These are phyloP conservation scores for Candida namnaoensis DNA, from an alignment of 805 yeast species.

Conservation along the genomic window DNA sequence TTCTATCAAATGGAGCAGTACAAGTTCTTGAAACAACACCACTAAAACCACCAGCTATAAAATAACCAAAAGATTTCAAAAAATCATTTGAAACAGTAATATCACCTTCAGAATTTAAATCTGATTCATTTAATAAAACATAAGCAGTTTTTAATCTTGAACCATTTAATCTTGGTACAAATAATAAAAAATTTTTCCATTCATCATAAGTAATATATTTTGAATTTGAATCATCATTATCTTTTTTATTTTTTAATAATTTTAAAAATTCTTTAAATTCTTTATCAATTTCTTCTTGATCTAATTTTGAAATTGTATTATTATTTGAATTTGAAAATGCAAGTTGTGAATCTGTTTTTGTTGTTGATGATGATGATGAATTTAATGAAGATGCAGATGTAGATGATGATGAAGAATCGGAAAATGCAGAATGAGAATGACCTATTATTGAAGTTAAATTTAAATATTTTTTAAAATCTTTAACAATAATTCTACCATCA, in stretches of 20 bases:
- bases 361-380: background rate
- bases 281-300: conserved; percentile 36
- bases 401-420: background rate
- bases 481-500: conserved; percentile 60
- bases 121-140: conserved; percentile 68
- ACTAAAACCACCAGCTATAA: conserved; percentile 89
- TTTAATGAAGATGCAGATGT: background rate
- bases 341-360: background rate
- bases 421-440: background rate
- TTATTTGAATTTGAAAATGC: background rate
- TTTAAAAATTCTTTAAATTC: conserved; percentile 49
- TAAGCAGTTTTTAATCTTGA: conserved; percentile 78
- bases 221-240: conserved; percentile 36
- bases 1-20: conserved; percentile 95
- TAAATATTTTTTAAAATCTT: conserved; percentile 63
- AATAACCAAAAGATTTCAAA: conserved; percentile 80
- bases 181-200: conserved; percentile 72
- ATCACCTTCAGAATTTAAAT: conserved; percentile 86
- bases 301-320: background rate
- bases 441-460: conserved; percentile 29
- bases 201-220: conserved; percentile 78
- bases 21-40: conserved; percentile 95
- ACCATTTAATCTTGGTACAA: conserved; percentile 76
- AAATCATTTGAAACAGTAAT: conserved; percentile 75
- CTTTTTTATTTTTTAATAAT: conserved; percentile 15